Conservation (phyloP, 2,329 filamentous ascomycete genomes). For the Cryoendolithus antarcticus region DNA sequence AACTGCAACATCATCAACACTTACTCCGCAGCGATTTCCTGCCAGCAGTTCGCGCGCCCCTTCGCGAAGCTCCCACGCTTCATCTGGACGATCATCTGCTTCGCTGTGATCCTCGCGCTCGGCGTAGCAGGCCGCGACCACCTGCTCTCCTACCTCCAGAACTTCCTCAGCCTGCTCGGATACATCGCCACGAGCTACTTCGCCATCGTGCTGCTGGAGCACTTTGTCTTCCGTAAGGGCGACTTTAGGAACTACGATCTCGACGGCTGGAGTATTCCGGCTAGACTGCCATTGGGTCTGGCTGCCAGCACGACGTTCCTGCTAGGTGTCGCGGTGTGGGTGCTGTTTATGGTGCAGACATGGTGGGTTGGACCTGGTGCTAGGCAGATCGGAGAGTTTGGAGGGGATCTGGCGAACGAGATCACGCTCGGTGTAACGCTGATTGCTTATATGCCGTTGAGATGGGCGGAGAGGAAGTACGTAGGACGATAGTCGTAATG, state of each 20-base stretch:
- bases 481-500: constrained; percentile 23
- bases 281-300: constrained; percentile 30
- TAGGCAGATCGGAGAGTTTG: constrained; percentile 41
- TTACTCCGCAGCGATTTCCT: constrained; percentile 33
- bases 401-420: constrained; percentile 45
- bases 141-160: constrained; percentile 30
- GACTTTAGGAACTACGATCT: constrained; percentile 31
- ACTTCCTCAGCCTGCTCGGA: constrained; percentile 34
- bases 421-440: constrained; percentile 40
- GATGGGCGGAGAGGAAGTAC: constrained; percentile 38
- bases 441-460: constrained; percentile 34
- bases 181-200: constrained; percentile 37
- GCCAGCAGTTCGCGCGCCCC: constrained; percentile 36
- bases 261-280: constrained; percentile 33
- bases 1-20: constrained; percentile 30
- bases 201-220: constrained; percentile 34
- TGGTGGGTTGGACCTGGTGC: constrained; percentile 43
- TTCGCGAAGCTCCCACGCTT: constrained; percentile 40
- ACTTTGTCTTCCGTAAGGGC: constrained; percentile 31
- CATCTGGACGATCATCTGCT: constrained; percentile 34
- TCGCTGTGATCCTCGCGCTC: constrained; percentile 31
- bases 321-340: constrained; percentile 31
- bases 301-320: constrained; percentile 28
- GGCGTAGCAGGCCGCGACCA: constrained; percentile 32
- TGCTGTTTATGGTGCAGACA: constrained; percentile 33